These are phyloP conservation scores for Cutaneotrichosporon sp. DNA, from an alignment of 1,284 basidiomycete species.

Conservation along the genomic window DNA sequence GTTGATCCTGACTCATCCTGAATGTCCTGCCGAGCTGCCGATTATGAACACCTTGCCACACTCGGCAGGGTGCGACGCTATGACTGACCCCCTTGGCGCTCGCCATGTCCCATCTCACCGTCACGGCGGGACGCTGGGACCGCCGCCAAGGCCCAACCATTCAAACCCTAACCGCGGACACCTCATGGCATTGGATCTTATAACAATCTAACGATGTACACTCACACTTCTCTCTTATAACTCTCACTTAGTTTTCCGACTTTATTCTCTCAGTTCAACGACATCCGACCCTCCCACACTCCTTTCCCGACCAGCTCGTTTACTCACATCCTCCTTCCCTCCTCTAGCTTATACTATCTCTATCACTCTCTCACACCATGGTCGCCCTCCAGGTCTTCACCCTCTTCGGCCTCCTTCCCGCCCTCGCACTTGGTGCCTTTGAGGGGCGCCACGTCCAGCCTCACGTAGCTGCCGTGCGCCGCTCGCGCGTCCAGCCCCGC, in stretches of 20 bases:
- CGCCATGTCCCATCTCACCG: not conserved
- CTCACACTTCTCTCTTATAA: too few species aligned
- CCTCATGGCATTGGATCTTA: too few species aligned
- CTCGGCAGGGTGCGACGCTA: not conserved
- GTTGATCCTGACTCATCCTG: too few species aligned
- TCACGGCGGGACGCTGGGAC: not conserved
- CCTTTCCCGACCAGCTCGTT: not conserved
- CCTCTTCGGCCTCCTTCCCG: conserved; percentile 36
- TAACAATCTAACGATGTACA: too few species aligned
- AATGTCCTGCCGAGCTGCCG: too few species aligned
- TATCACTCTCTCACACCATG: conserved; percentile 24
- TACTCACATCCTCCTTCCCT: not conserved
- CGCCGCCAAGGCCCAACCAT: not conserved
- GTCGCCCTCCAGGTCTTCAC: conserved; percentile 33
- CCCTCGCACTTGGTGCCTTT: conserved; percentile 26
- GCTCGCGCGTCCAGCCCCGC: conserved; percentile 3
- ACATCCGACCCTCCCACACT: not conserved
- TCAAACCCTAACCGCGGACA: too few species aligned
- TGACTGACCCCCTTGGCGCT: not conserved
- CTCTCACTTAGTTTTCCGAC: too few species aligned
- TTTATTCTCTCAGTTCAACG: not conserved
- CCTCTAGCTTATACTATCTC: not conserved
- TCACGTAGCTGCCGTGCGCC: conserved; percentile 27
- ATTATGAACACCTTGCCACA: not conserved
- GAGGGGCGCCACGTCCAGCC: conserved; percentile 20